Base-by-base conservation (phyloP, 768 basidiomycete genomes). In the Suillus hirtellus region DNA sequence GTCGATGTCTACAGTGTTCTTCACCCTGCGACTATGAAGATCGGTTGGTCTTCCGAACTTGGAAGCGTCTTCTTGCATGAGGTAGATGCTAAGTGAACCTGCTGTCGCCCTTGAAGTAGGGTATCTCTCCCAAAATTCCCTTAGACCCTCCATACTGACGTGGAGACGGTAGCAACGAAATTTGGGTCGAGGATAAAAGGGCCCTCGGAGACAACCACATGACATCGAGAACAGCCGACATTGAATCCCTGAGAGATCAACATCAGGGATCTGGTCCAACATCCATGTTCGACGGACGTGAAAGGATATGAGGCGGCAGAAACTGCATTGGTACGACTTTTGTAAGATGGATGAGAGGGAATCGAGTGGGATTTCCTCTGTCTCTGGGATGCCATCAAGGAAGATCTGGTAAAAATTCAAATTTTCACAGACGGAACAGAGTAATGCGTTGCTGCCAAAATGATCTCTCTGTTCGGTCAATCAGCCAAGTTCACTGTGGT, bases 21-120 rank as follows among this genome's bases (percentile, higher is more conserved):
- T 38, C 21, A 64, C 17, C 34, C 61, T 64, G 37, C 52, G 61
- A 50, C 63, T 24, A 34, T 54, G 61, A 61, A 63, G 63, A 12
- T 64, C 61, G 15, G 31, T 31, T 27, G 49, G 31, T 34, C 63
- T 63, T 31, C 47, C 60, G 19, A 63, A 38, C 42, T 64, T 54
- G 34, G 27, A 61, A 27, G 44, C 34, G 6, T 63, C 63, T 34
- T 63, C 63, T 49, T 52, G 60, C 50, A 63, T 27, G 8, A 63
- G 43, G 14, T 55, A 50, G 10, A 64, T 64, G 34, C 27, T 19
- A 15, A 63, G 58, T 0, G 42, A 44, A 35, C 37, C 19, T 62
- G 27, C 62, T 40, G 53, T 55, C 11, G n/a, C 59, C 21, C 50
- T 56, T 19, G 37, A 53, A 53, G 52, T 19, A 11, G 52, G 31